A percentile compares a stretch with the other conserved stretches of the same genome.
Evolutionary conservation across 768 basidiomycete genomes (phyloP).

Genomic region (Lactarius pseudohatsudake): DNA sequence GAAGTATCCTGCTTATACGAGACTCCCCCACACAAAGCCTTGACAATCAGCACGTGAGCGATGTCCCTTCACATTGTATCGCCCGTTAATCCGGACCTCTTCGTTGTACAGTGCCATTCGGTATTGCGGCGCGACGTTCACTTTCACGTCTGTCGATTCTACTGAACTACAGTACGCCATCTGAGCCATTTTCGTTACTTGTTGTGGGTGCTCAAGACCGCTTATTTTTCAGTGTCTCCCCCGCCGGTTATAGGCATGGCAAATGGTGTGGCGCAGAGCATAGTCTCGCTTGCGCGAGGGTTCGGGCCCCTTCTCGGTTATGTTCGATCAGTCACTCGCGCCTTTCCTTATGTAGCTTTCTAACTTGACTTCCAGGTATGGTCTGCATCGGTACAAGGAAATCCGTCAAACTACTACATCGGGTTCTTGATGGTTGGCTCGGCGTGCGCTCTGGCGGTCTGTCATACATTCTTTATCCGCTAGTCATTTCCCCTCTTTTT

Average conservation of each 20-base stretch:
- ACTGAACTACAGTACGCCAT: conserved; percentile 71
- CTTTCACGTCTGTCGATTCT: conserved; percentile 89
- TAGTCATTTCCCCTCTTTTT: not conserved
- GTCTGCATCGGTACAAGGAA: conserved; percentile 24
- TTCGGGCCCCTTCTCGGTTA: conserved; percentile 83
- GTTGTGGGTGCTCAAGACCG: conserved; percentile 9
- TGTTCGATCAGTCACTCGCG: conserved; percentile 44
- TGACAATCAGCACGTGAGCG: conserved; percentile 80
- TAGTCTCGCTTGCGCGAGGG: conserved; percentile 91
- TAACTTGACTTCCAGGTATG: conserved; percentile 22
- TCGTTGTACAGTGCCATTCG: conserved; percentile 63
- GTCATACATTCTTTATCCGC: conserved; percentile 22
- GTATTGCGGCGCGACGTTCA: conserved; percentile 86
- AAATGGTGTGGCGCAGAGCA: conserved; percentile 95
- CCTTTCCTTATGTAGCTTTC: not conserved
- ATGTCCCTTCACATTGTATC: not conserved
- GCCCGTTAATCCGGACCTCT: not conserved
- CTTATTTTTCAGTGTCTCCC: conserved; percentile 70
- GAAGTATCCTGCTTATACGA: conserved; percentile 18
- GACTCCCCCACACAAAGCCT: conserved; percentile 43
- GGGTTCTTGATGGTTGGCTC: conserved; percentile 20
- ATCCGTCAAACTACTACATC: conserved; percentile 21
- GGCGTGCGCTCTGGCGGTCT: conserved; percentile 17
- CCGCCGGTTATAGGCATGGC: conserved; percentile 86
- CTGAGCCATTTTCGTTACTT: not conserved